Base-by-base conservation (phyloP, 2,329 filamentous ascomycete genomes). In the Fusarium sp. region DNA sequence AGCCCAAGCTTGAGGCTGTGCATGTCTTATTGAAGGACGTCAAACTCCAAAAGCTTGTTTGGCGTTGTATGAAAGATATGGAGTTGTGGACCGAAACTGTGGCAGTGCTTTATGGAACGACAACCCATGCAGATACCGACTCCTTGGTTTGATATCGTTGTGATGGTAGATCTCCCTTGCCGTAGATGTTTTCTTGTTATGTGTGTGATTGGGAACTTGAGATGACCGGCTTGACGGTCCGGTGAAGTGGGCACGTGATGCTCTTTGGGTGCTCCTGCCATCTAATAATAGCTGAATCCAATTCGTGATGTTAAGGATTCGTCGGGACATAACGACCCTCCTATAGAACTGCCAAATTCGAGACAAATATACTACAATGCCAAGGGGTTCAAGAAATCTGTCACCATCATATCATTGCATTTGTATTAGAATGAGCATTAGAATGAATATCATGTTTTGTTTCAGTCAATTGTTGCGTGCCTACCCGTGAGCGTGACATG, bases 401-500 rank as follows among this genome's bases (percentile, higher is more conserved):
- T 28, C 3, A 9, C 26, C 9, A 8, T 28, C 9, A 10, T 10
- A 28, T 28, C 3, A 8, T 26, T 28, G 26, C 9, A 28, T 9
- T 28, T 28, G 7, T 8, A 5, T 28, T 28, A 10, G 26, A 28
- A 28, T 28, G 7, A 28, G 9, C 9, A 28, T 28, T 28, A 28
- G 26, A 22, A 44, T 14, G 7, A 42, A 24, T n/a, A 11, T 8
- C 38, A 42, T 22, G 40, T 15, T 15, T 36, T 49, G 15, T n/a
- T 13, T 17, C 22, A 31, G 34, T 24, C 43, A 40, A 57, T 21
- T 45, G 15, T 43, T 14, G 28, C 24, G 24, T 40, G n/a, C 52
- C 59, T 65, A 65, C 60, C 60, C 46, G 53, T 43, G 46, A 65
- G 62, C 49, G 42, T 45, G 46, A 62, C 31, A 43, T 34, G 45